phyloP scores from a whole-genome alignment of 208 protist species.

The Wallacemonas sp. region DNA sequence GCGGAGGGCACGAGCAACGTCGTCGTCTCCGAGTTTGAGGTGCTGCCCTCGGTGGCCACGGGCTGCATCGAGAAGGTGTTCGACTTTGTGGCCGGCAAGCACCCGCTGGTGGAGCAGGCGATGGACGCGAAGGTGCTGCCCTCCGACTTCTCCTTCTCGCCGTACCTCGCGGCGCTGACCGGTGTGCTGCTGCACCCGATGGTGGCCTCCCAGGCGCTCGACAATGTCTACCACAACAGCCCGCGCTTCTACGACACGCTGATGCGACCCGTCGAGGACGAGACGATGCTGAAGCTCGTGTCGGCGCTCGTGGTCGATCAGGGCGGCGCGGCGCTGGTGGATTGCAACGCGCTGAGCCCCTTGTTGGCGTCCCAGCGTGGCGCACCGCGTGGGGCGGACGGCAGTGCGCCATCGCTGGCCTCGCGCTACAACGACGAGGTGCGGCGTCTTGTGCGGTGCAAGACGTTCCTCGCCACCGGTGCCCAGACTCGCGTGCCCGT shows the following conservation, averaged over 20 bases:
- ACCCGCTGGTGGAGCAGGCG: slow-evolving; percentile 62
- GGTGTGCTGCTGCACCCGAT: slow-evolving; percentile 78
- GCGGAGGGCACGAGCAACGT: slow-evolving; percentile 59
- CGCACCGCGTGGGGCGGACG: slow-evolving; percentile 13
- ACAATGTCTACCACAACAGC: slow-evolving; percentile 78
- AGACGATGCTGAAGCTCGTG: slow-evolving; percentile 59
- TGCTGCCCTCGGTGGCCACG: slow-evolving; percentile 74
- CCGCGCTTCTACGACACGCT: slow-evolving; percentile 63
- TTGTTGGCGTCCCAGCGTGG: slow-evolving; percentile 35
- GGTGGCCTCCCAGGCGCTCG: slow-evolving; percentile 48
- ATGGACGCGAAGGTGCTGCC: slow-evolving; percentile 45
- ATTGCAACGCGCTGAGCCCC: slow-evolving; percentile 75
- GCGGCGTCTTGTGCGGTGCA: slow-evolving; percentile 46
- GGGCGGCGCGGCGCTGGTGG: slow-evolving; percentile 62
- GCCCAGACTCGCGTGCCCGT: slow-evolving; percentile 19
- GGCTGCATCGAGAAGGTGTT: slow-evolving; percentile 70
- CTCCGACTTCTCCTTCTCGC: slow-evolving; percentile 43
- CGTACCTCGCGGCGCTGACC: slow-evolving; percentile 75
- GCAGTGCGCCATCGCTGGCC: slow-evolving; percentile 21
- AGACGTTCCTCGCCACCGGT: slow-evolving; percentile 60
- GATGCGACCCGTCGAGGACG: slow-evolving; percentile 67
- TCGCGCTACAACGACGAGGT: slow-evolving; percentile 34
- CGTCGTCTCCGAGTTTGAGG: slow-evolving; percentile 77
- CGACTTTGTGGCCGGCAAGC: slow-evolving; percentile 67
- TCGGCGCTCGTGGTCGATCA: slow-evolving; percentile 40